Base-by-base conservation (phyloP, 192 early-diverging fungal genomes). In the Coemansia sp. region DNA sequence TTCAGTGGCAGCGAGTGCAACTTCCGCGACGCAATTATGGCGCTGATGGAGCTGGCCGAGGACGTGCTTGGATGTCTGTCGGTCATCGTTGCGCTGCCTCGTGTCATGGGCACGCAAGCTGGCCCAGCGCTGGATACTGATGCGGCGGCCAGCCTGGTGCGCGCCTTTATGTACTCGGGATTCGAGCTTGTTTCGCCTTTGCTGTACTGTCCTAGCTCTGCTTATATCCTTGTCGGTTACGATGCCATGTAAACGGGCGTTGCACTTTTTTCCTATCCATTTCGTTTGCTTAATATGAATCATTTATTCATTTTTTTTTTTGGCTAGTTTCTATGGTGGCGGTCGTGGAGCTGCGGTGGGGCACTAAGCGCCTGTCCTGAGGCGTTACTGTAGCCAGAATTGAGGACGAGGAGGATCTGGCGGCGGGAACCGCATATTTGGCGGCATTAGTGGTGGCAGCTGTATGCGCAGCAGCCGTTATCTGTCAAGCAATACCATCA, bases 121-220 rank as follows among this genome's bases (percentile, higher is more conserved):
- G 35, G 35, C 35, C 25, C 28, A 43, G 3, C 40, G 4, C 50
- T 61, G 33, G 49, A 61, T 5, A 43, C 59, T 4, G 45, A 49
- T 4, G 72, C 45, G 10, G 58, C 71, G 40, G 80, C 77, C 2
- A 62, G 65, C 32, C 61, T 87, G 21, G 71, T 81, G 16, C 84
- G 84, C 50, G 86, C 84, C 9, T 87, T 85, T 49, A 62, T 87
- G 83, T 85, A 87, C 69, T 70, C 85, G 44, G 86, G 86, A 12
- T 87, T 87, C 61, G 77, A 83, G 54, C 60, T 85, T 54, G 77
- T 87, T 22, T 63, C 81, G 32, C 86, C 84, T 10, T 54, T 76
- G 51, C 59, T 82, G 27, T 85, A 85, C 67, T 75, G 81, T 38
- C 86, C 85, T 49, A 80, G 65, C 56, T 60, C 81, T 18, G 60